Evolutionary conservation across 768 basidiomycete genomes (phyloP), one percentile per base, ranked within the genome.

Genomic region (Trametes maxima): DNA sequence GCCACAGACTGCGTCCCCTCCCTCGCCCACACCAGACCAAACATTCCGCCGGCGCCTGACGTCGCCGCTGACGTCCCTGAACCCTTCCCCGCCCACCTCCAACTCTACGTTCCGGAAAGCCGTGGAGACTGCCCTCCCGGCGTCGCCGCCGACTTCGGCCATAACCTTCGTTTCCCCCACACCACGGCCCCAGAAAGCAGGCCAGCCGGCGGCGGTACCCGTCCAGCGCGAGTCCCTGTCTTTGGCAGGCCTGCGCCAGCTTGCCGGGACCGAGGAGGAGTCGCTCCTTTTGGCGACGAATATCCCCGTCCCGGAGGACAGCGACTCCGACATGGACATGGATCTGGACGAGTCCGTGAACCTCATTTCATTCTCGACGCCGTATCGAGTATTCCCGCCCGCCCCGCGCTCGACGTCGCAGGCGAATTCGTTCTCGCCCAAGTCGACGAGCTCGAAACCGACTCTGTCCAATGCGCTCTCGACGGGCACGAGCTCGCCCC

Each of bases 281-380:
- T 85, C 87, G 25, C 76, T 92, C 3, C 80, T 93, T 40, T 76
- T 88, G 46, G 89, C 91, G 0, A 84, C 87, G 59, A 78, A 78
- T 24, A 86, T 91, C 40, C 92, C 90, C n/a, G 79, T 91, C 19
- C 90, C 91, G 2, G 87, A 85, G 64, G 76, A 87, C 66, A 85
- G 81, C 64, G 90, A 91, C 67, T 89, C 86, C 0, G 90, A 90
- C 50, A 67, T 73, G 68, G 67, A 68, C 50, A 68, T 74, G 69
- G 67, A 68, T 22, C 14, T 68, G 39, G 77, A 81, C 22, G 75
- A 76, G 19, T 82, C 86, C 14, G 72, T 80, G 24, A 86, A 91
- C 65, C 75, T 85, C 17, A 79, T 90, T 73, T 89, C 90, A 5
- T 91, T 93, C 67, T 89, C 90, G 1, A 77, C 85, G 22, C 85